Evolutionary conservation across 495 filamentous ascomycete species (phyloP).

Genomic region (Niebla homalea): DNA sequence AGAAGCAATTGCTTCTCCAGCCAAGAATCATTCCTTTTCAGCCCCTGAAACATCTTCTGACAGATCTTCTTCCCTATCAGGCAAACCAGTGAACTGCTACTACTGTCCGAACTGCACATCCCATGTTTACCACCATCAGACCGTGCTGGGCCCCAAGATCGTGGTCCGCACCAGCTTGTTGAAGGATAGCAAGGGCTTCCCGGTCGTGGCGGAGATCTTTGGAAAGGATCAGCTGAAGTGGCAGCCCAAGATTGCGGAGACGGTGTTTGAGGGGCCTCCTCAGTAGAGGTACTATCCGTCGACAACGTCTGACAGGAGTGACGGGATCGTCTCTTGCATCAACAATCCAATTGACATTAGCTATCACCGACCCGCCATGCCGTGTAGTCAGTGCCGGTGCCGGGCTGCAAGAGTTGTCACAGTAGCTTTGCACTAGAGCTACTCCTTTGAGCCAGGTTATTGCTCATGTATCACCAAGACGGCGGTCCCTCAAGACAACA

Average conservation of each 20-base stretch:
- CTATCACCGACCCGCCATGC: no score
- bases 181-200: conserved; percentile 13
- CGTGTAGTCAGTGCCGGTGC: no score
- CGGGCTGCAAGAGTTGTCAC: no score
- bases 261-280: conserved; percentile 12
- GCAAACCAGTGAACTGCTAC: conserved; percentile 38
- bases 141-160: conserved; percentile 31
- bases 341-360: no score
- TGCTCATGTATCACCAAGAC: no score
- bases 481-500: no score
- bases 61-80: conserved; percentile 12
- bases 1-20: background rate
- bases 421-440: no score
- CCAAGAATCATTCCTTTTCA: background rate
- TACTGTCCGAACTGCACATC: conserved; percentile 40
- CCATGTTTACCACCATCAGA: conserved; percentile 40
- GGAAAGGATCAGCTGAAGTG: conserved; percentile 21
- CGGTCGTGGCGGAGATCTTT: conserved; percentile 18
- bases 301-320: no score
- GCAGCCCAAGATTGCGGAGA: conserved; percentile 17
- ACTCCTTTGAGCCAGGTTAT: no score
- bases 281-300: background rate
- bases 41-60: background rate
- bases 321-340: no score
- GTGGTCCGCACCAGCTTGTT: conserved; percentile 34